phyloP scores from a whole-genome alignment of 2,329 filamentous ascomycete genomes.

The Colletotrichum agaves region DNA sequence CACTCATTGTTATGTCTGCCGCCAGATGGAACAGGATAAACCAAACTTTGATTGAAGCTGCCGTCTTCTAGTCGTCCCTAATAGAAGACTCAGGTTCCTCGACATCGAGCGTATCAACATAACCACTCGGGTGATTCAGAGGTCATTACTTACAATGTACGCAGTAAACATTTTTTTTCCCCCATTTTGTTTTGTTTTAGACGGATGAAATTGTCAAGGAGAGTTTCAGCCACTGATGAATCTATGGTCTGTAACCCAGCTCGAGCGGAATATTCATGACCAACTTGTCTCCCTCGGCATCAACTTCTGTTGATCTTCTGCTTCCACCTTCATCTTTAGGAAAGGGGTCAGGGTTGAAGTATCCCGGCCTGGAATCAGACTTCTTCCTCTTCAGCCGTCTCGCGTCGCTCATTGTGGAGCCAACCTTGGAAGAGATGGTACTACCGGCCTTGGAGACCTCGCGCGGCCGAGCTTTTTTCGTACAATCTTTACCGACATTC shows the following conservation, averaged over 20 bases:
- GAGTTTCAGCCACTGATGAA: too few species aligned
- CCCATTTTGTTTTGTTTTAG: too few species aligned
- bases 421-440: conserved; percentile 9
- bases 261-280: conserved; percentile 35
- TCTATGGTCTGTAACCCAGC: neutral
- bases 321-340: neutral
- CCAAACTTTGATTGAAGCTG: too few species aligned
- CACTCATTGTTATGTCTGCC: too few species aligned
- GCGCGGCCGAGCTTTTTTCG: neutral
- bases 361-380: conserved; percentile 28
- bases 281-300: conserved; percentile 3
- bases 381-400: conserved; percentile 13
- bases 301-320: neutral
- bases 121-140: too few species aligned
- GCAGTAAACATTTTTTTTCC: too few species aligned
- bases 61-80: too few species aligned
- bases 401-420: neutral
- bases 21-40: too few species aligned
- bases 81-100: too few species aligned
- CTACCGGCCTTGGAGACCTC: neutral
- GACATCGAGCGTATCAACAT: too few species aligned
- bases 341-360: conserved; percentile 27
- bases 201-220: too few species aligned
- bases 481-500: neutral
- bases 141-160: too few species aligned